Percentiles rank a stretch among this genome's conserved stretches.
phyloP scores from a whole-genome alignment of 73 alveolate genomes.

The Urostyla sp. region DNA sequence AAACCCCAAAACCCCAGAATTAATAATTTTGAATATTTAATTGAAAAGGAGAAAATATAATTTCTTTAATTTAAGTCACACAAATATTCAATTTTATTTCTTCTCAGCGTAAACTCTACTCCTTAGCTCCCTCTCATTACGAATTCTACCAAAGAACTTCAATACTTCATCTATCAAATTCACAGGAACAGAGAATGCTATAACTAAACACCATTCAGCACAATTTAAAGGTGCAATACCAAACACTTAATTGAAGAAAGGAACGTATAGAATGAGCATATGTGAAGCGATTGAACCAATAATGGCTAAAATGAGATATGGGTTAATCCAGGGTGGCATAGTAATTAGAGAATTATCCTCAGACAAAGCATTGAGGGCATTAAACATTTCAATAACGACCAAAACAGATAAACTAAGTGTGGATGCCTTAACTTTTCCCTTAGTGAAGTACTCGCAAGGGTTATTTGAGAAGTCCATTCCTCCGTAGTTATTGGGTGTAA shows the following conservation, averaged over 20 bases:
- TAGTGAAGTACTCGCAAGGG: conserved; percentile 96
- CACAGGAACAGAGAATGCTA: conserved; percentile 91
- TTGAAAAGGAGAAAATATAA: too few species aligned
- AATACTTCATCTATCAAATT: conserved; percentile 90
- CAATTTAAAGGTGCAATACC: conserved; percentile 85
- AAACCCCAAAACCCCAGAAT: too few species aligned
- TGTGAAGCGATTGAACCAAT: conserved; percentile 80
- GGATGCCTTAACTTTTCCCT: conserved; percentile 95
- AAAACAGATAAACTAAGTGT: conserved; percentile 90
- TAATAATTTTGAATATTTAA: too few species aligned
- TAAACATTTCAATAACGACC: conserved; percentile 96
- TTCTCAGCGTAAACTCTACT: conserved; percentile 64
- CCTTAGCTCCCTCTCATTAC: conserved; percentile 58
- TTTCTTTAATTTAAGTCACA: conserved; percentile 8
- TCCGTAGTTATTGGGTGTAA: conserved; percentile 65
- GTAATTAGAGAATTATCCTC: conserved; percentile 87
- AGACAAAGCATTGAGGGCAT: conserved; percentile 96
- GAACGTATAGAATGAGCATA: conserved; percentile 91
- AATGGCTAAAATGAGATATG: conserved; percentile 74
- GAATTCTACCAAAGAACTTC: conserved; percentile 83
- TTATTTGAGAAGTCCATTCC: conserved; percentile 75
- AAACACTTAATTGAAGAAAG: conserved; percentile 84
- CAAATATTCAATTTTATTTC: conserved; percentile 24
- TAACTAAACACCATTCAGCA: conserved; percentile 84
- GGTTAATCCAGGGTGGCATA: conserved; percentile 82